A percentile compares a stretch with the other conserved stretches of the same genome.
These are phyloP conservation scores for Fraxinus floribunda DNA, from an alignment of 305 asterid genomes.

Conservation along the genomic window DNA sequence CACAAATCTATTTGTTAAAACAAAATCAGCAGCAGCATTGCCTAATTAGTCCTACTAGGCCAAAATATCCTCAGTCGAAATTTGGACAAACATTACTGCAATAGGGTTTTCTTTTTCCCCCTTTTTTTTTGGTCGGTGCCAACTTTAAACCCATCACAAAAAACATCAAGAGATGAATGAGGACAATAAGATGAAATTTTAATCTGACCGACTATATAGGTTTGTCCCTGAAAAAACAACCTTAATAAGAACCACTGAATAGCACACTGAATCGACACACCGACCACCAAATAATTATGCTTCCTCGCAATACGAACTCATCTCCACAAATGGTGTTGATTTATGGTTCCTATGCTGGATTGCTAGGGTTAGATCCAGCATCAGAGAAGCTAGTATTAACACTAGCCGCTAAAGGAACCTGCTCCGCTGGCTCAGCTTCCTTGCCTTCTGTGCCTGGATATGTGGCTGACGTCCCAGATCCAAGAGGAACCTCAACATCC, in stretches of 20 bases:
- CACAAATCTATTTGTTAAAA: background rate
- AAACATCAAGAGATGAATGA: background rate
- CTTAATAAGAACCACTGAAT: background rate
- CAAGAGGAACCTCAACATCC: constrained; percentile 39
- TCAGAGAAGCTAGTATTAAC: constrained; percentile 20
- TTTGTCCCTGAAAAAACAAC: background rate
- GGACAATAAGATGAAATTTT: background rate
- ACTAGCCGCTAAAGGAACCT: constrained; percentile 20
- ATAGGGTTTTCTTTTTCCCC: background rate
- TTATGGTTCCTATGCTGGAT: constrained; percentile 30
- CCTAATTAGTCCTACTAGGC: background rate
- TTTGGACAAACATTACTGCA: background rate
- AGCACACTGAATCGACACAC: background rate
- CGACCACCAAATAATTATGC: background rate
- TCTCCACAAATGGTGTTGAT: background rate
- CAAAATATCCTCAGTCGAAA: background rate
- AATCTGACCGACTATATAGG: background rate
- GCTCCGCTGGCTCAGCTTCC: constrained; percentile 30
- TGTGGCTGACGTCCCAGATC: constrained; percentile 27
- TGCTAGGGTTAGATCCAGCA: constrained; percentile 30
- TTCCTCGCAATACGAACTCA: background rate
- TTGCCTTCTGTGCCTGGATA: constrained; percentile 34
- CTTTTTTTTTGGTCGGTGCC: background rate
- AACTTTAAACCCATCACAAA: background rate
- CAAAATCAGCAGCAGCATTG: background rate